Base-by-base conservation (phyloP, 441 rosid species). In the Populus hybrid region DNA sequence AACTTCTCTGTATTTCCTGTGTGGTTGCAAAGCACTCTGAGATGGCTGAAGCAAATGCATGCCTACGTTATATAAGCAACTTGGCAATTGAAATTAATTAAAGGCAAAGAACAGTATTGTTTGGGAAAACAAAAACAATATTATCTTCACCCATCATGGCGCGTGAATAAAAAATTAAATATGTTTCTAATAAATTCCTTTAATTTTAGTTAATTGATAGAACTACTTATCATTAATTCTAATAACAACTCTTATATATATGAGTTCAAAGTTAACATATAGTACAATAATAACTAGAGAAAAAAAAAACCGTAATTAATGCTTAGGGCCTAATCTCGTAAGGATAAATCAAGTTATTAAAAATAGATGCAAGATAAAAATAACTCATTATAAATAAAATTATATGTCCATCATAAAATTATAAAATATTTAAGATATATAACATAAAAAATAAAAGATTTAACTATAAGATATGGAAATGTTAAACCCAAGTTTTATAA, bases 41-140 rank as follows among this genome's bases (percentile, higher is more conserved):
- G 57, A 70, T 46, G 30, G 50, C 26, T 10, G 26, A 30, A 69
- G 78, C 12, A 26, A 54, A 18, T 32, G 32, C 18, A 0, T 2
- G 28, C 5, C 30, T 81, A 34, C 76, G 81, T 71, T 80, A 84
- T 79, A 72, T 76, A 80, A 12, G 78, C 64, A 67, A 70, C 14
- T 36, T 12, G 76, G 75, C 66, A 9, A 10, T 21, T 21, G 16
- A 70, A 30, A 32, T 8, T 28, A 9, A 74, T 8, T 28, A 9
- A 74, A 67, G 66, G 38, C 12, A 8, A 12, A 40, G 75, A 14
- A 42, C 42, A 63, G n/a, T 34, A 42, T 32, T 30, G 21, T 16
- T 3, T 16, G 10, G 5, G 42, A 4, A 66, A 70, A 23, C 26
- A 35, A 16, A 36, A 14, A 23, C 32, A 21, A n/a, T 18, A 3